Evolutionary conservation across 805 yeast genomes (phyloP).

Genomic region (Ogataea methanolica): DNA sequence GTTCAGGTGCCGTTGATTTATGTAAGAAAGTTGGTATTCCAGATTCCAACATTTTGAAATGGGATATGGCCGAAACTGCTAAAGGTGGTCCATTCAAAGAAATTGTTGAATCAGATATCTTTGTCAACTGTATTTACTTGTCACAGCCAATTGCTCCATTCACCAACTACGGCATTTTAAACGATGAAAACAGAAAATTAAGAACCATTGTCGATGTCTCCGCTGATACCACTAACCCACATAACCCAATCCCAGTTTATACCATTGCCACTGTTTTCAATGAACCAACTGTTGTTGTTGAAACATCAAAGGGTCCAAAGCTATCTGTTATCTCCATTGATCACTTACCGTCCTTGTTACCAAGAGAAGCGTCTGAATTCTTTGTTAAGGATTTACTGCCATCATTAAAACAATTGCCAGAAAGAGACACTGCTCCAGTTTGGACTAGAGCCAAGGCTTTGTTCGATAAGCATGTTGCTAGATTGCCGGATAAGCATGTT

Average conservation of each 20-base stretch:
- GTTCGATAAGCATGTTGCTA: constrained; percentile 79
- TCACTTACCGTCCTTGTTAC: constrained; percentile 91
- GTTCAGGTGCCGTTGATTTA: constrained; percentile 91
- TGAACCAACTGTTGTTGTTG: constrained; percentile 85
- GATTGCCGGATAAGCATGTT: constrained; percentile 80
- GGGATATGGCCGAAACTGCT: constrained; percentile 98
- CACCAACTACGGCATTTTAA: constrained; percentile 63
- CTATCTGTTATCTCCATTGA: constrained; percentile 92
- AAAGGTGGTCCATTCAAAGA: constrained; percentile 96
- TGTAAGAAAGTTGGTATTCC: constrained; percentile 84
- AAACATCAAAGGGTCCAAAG: constrained; percentile 75
- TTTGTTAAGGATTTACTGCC: constrained; percentile 88
- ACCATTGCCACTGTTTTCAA: constrained; percentile 83
- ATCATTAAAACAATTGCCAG: constrained; percentile 76
- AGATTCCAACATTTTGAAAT: constrained; percentile 72
- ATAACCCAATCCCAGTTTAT: constrained; percentile 96
- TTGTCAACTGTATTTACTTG: constrained; percentile 93
- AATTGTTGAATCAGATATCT: constrained; percentile 82
- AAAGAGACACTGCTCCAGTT: constrained; percentile 78
- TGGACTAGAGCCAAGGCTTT: constrained; percentile 87
- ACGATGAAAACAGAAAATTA: constrained; percentile 64
- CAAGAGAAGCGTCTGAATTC: constrained; percentile 95
- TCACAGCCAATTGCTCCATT: constrained; percentile 94
- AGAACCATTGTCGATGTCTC: constrained; percentile 95
- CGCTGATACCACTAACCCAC: constrained; percentile 98